These are phyloP conservation scores for Leccinum longicurvipes DNA, from an alignment of 768 basidiomycete species.

Conservation along the genomic window DNA sequence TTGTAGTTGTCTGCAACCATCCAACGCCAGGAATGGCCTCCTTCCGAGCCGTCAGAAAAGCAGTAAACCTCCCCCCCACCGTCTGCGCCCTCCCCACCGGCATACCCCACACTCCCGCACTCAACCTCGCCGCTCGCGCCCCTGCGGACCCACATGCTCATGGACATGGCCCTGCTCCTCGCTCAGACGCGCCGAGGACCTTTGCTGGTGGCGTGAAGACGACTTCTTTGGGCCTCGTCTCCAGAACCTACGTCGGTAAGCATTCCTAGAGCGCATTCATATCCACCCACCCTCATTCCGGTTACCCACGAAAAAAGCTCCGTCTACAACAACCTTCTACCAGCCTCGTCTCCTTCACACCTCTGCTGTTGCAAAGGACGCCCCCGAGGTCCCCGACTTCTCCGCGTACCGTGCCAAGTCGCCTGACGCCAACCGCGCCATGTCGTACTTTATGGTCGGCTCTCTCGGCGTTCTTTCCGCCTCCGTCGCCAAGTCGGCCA, in stretches of 20 bases:
- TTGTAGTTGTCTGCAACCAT: neutral
- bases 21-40: constrained; percentile 49
- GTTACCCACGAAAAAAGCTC: constrained; percentile 31
- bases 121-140: constrained; percentile 71
- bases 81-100: constrained; percentile 77
- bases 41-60: constrained; percentile 75
- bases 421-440: constrained; percentile 62
- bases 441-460: constrained; percentile 90
- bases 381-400: constrained; percentile 88
- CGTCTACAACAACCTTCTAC: constrained; percentile 50
- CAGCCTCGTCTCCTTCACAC: constrained; percentile 78
- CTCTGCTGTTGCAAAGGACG: constrained; percentile 62
- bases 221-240: constrained; percentile 53
- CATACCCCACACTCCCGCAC: constrained; percentile 68
- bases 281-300: constrained; percentile 14
- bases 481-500: constrained; percentile 88
- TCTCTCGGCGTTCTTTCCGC: constrained; percentile 92
- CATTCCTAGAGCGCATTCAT: neutral
- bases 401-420: constrained; percentile 73
- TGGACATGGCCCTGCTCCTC: constrained; percentile 53
- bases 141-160: constrained; percentile 56
- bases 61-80: constrained; percentile 77
- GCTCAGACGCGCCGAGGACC: constrained; percentile 58
- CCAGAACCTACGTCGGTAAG: constrained; percentile 65
- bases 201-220: constrained; percentile 58